Evolutionary conservation across 345 rosid genomes (phyloP).

Genomic region (Gossypium longicalyx): DNA sequence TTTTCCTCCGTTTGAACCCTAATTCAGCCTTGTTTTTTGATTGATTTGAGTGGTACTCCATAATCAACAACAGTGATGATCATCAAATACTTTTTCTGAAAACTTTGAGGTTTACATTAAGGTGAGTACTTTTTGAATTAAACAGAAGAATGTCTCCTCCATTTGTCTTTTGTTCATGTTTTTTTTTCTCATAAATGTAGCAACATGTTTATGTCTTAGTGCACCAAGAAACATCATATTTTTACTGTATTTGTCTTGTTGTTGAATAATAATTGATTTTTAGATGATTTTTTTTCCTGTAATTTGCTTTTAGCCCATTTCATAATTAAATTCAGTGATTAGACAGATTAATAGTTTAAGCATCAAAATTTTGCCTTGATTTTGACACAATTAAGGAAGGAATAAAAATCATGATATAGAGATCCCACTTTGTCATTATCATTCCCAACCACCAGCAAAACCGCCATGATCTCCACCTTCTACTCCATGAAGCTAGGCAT

Average conservation of each 20-base stretch:
- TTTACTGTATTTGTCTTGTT: not conserved
- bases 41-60: constrained; percentile 8
- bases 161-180: not conserved
- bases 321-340: not conserved
- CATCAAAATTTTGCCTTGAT: constrained; percentile 13
- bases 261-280: not conserved
- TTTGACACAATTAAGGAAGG: constrained; percentile 16
- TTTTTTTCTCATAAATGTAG: not conserved
- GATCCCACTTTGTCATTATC: constrained; percentile 26
- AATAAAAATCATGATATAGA: constrained; percentile 21
- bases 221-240: not conserved
- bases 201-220: not conserved
- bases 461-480: constrained; percentile 29
- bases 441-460: constrained; percentile 30
- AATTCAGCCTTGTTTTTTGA: not conserved
- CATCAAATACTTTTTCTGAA: not conserved
- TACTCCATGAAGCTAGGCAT: constrained; percentile 22
- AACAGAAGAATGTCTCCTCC: not conserved
- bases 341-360: not conserved
- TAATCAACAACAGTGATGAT: not conserved
- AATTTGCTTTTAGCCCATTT: not conserved
- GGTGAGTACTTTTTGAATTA: not conserved
- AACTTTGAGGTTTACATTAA: not conserved
- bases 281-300: not conserved
- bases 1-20: not conserved